Conservation (phyloP, 352 stramenopile genomes). For the Phytophthora brassicae region DNA sequence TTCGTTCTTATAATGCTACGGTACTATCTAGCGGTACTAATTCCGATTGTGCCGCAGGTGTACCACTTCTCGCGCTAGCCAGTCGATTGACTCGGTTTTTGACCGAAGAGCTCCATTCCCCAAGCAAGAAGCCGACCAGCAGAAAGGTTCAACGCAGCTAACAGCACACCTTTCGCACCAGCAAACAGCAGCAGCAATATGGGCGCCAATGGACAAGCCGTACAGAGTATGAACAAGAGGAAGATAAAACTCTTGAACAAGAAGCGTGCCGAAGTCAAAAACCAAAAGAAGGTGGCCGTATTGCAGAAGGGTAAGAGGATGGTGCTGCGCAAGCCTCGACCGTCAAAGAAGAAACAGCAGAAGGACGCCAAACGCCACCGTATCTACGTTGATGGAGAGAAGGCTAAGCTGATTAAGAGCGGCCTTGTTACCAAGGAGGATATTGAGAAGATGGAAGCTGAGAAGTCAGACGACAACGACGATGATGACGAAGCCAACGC, state of each 20-base stretch:
- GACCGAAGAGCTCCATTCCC: conserved; percentile 18
- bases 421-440: conserved; percentile 82
- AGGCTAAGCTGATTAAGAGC: conserved; percentile 75
- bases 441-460: conserved; percentile 77
- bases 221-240: conserved; percentile 84
- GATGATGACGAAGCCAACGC: conserved; percentile 33
- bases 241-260: conserved; percentile 87
- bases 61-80: conserved; percentile 35
- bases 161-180: not conserved
- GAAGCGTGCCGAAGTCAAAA: conserved; percentile 73
- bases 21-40: conserved; percentile 13
- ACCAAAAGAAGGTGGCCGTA: conserved; percentile 80
- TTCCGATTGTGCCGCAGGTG: conserved; percentile 36
- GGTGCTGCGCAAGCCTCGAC: conserved; percentile 61
- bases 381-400: conserved; percentile 71
- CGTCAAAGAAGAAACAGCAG: conserved; percentile 87
- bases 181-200: conserved; percentile 23
- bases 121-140: conserved; percentile 10
- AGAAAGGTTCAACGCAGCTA: conserved; percentile 7
- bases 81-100: conserved; percentile 27
- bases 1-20: not conserved
- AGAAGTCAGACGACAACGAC: conserved; percentile 39
- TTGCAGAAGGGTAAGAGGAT: conserved; percentile 57
- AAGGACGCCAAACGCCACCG: conserved; percentile 82
- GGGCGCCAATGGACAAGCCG: conserved; percentile 61